These are phyloP conservation scores for Cystobasidium slooffiae DNA, from an alignment of 1,284 basidiomycete genomes.

Conservation along the genomic window DNA sequence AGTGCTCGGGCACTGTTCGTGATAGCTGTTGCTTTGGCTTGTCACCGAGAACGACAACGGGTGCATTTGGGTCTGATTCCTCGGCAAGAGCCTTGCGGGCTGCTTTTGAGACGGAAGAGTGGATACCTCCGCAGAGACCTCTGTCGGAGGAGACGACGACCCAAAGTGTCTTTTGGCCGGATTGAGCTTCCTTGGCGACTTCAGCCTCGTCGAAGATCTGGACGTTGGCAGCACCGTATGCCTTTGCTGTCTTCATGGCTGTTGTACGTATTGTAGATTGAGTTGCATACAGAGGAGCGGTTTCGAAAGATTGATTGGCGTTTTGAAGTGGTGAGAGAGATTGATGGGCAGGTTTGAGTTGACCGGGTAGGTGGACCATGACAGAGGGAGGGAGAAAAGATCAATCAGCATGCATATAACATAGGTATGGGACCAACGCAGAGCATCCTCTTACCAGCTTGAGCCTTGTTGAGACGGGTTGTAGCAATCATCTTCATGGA, in stretches of 20 bases:
- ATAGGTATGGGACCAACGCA: neutral
- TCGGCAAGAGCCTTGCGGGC: constrained; percentile 69
- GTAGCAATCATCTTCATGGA: constrained; percentile 99
- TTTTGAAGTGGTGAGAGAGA: neutral
- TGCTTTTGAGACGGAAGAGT: constrained; percentile 92
- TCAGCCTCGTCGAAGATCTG: constrained; percentile 75
- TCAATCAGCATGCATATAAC: neutral
- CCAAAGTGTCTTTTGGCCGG: constrained; percentile 59
- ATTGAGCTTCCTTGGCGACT: constrained; percentile 64
- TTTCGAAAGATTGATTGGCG: neutral
- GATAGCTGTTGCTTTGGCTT: constrained; percentile 94
- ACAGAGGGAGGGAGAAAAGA: neutral
- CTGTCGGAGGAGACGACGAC: constrained; percentile 81
- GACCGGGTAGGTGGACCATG: too few species aligned
- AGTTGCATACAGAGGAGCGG: too few species aligned
- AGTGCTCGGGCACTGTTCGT: constrained; percentile 69
- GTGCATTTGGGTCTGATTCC: constrained; percentile 61
- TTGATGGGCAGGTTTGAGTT: neutral
- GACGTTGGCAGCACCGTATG: constrained; percentile 92
- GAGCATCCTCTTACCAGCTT: constrained; percentile 41
- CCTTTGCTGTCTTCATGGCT: constrained; percentile 91
- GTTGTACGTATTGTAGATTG: too few species aligned
- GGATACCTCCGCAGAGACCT: constrained; percentile 99
- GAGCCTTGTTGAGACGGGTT: constrained; percentile 90
- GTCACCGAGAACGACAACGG: constrained; percentile 88